Evolutionary conservation across 83 land plant species (phyloP), one percentile per base, ranked within the genome.

Genomic region (Isoetes engelmannii): DNA sequence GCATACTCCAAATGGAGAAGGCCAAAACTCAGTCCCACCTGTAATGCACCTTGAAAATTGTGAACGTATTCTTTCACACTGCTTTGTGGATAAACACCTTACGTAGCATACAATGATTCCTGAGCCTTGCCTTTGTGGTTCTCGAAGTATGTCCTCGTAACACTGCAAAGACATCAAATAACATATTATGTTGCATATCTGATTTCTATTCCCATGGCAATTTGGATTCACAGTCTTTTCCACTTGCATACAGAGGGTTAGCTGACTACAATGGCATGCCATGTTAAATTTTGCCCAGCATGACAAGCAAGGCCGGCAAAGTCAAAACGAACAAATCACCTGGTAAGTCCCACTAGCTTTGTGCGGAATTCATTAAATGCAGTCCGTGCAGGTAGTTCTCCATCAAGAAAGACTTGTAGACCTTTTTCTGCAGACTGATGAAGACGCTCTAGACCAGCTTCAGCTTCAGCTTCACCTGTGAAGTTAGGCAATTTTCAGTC

Each of bases 381-480:
- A 41, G 12, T 44, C n/a, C 48, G 65, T 44, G 61, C 55, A 10
- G 76, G 77, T 44, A n/a, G 45, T 8, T 78, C 81, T 44, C 77
- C 81, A 47, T 76, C 79, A 48, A 78, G 68, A 51, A 78, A 78
- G 1, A 17, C 63, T 57, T 78, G 81, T 51, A 78, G 53, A 54
- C 73, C 81, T 67, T 78, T 78, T 48, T 78, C 81, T 21, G 77
- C 81, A 73, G 77, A 78, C 61, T 78, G 81, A 56, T 78, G 81
- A 7, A 78, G 77, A 7, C 81, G 63, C 68, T 78, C 81, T 10
- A 78, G 57, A 13, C 77, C 81, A 18, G 77, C 67, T 60, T 78
- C 81, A 18, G 81, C 81, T 60, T 78, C 81, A 73, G 77, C 80
- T 72, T 21, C 10, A 1, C 13, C 44, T 37, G 10, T 17, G 8